These are phyloP conservation scores for Epithemia pelagica DNA, from an alignment of 108 stramenopile species.

Conservation along the genomic window DNA sequence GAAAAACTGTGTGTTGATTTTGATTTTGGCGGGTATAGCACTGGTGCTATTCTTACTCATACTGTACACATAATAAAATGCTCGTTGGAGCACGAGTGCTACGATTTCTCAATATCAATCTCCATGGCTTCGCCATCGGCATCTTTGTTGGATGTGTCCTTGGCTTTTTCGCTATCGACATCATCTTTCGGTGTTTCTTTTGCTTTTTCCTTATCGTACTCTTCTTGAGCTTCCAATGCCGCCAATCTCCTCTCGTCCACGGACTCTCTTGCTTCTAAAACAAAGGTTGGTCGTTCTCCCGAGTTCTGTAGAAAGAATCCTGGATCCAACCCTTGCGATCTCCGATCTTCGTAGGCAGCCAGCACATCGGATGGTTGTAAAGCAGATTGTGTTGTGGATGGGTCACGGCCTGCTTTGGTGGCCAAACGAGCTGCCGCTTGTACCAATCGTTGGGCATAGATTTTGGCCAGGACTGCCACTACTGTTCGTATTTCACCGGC, in stretches of 20 bases:
- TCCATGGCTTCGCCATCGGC: neutral
- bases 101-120: neutral
- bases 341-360: constrained; percentile 43
- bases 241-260: constrained; percentile 21
- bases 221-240: constrained; percentile 50
- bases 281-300: neutral
- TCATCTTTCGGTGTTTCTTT: constrained; percentile 4
- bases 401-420: neutral
- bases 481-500: constrained; percentile 59
- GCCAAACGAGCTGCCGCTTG: constrained; percentile 39
- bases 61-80: constrained; percentile 61
- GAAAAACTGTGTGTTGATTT: constrained; percentile 70
- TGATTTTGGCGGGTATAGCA: constrained; percentile 45
- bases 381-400: neutral
- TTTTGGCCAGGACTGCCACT: constrained; percentile 67
- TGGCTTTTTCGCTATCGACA: constrained; percentile 3
- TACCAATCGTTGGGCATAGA: constrained; percentile 74
- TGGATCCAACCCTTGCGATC: constrained; percentile 62
- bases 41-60: constrained; percentile 72
- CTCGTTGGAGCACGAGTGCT: too few relatives aligned
- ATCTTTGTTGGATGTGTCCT: neutral
- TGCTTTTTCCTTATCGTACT: constrained; percentile 34
- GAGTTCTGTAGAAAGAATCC: constrained; percentile 57
- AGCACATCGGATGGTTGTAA: constrained; percentile 49
- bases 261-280: neutral